phyloP scores from a whole-genome alignment of 441 rosid species.

The Melastoma candidum region DNA sequence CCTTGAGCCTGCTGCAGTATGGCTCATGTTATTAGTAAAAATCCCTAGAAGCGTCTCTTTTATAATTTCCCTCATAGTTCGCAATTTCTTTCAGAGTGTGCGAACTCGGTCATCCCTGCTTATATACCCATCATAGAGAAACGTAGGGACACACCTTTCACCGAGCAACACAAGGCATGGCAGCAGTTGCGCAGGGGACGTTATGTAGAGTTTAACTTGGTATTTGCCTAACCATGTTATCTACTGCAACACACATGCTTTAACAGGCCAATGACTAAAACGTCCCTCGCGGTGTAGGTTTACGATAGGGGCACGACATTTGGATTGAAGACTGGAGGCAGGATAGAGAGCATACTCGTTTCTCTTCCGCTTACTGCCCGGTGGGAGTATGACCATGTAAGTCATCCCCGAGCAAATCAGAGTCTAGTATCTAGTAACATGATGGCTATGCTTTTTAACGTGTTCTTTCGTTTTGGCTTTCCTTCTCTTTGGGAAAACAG shows the following conservation, averaged over 20 bases:
- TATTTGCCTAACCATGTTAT: conserved; percentile 15
- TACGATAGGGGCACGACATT: conserved; percentile 96
- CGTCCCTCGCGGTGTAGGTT: conserved; percentile 31
- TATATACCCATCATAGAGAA: conserved; percentile 81
- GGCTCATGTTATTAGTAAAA: not conserved
- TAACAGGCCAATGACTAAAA: no score
- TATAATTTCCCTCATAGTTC: not conserved
- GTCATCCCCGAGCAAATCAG: conserved; percentile 10
- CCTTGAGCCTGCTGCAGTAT: not conserved
- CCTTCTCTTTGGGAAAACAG: conserved; percentile 26
- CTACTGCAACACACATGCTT: no score
- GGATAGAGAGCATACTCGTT: conserved; percentile 94
- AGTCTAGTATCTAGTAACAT: no score
- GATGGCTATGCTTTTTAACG: no score
- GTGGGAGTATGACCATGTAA: conserved; percentile 97
- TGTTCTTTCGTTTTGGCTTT: not conserved
- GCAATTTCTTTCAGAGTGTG: conserved; percentile 55
- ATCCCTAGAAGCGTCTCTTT: not conserved
- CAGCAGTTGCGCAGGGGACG: conserved; percentile 93
- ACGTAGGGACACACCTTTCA: conserved; percentile 68
- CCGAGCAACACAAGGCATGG: conserved; percentile 84
- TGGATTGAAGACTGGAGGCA: conserved; percentile 93
- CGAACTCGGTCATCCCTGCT: conserved; percentile 84
- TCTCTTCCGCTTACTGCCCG: conserved; percentile 88
- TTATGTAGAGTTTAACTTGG: conserved; percentile 95